phyloP scores from a whole-genome alignment of 2,329 filamentous ascomycete genomes.

The Colletotrichum eremochloae region DNA sequence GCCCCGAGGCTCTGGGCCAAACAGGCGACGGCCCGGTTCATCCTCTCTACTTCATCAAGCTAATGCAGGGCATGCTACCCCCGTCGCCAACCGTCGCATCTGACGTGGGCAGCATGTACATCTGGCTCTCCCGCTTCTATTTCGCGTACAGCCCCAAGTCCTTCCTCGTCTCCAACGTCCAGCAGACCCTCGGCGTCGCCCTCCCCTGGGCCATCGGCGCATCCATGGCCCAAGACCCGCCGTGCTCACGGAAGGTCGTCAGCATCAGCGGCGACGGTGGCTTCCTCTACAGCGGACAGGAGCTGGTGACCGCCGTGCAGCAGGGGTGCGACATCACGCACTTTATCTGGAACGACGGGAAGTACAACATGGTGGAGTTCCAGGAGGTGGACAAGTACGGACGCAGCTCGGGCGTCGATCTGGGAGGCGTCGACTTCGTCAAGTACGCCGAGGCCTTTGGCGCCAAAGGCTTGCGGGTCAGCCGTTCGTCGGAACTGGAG shows the following conservation, averaged over 20 bases:
- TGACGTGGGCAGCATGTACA: slow-evolving; percentile 63
- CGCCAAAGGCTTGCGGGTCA: slow-evolving; percentile 58
- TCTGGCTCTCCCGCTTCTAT: slow-evolving; percentile 62
- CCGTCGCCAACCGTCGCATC: slow-evolving; percentile 57
- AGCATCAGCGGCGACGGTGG: slow-evolving; percentile 61
- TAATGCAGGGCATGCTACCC: slow-evolving; percentile 56
- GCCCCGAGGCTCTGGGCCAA: slow-evolving; percentile 42
- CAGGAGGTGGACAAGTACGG: slow-evolving; percentile 65
- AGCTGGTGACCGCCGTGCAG: slow-evolving; percentile 60
- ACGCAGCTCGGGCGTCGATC: slow-evolving; percentile 56
- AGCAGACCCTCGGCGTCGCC: slow-evolving; percentile 63
- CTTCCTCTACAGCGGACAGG: slow-evolving; percentile 63
- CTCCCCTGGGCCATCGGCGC: slow-evolving; percentile 63
- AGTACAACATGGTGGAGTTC: slow-evolving; percentile 66
- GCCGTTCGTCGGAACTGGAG: slow-evolving; percentile 55
- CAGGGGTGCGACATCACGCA: slow-evolving; percentile 63
- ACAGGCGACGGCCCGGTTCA: slow-evolving; percentile 53
- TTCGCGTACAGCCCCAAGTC: slow-evolving; percentile 58
- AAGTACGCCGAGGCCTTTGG: slow-evolving; percentile 62
- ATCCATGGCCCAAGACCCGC: slow-evolving; percentile 57
- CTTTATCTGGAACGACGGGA: slow-evolving; percentile 64
- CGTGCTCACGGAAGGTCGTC: slow-evolving; percentile 59
- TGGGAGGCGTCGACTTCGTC: slow-evolving; percentile 62
- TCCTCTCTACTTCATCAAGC: slow-evolving; percentile 59
- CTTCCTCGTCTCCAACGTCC: slow-evolving; percentile 61